A percentile compares a stretch with the other conserved stretches of the same genome.
Conservation (phyloP, 2,329 filamentous ascomycete genomes). For the Aspergillus neoniger region DNA sequence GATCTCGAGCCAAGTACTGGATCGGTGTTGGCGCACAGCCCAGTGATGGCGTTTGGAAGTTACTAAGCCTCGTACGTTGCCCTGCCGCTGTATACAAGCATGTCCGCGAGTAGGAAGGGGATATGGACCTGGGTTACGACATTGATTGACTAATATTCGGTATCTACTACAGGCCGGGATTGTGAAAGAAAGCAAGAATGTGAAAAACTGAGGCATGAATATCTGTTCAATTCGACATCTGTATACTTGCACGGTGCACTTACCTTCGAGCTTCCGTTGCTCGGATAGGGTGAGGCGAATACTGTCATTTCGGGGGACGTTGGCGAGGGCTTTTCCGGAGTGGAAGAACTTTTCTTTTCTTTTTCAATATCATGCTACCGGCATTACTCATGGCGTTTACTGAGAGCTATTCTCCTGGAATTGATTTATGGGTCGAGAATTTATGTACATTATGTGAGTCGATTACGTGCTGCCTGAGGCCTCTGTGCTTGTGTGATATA, state of each 20-base stretch:
- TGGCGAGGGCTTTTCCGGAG: not conserved
- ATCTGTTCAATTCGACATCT: not conserved
- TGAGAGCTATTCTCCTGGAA: constrained; percentile 21
- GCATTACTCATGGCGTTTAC: constrained; percentile 27
- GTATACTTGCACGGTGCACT: constrained; percentile 1
- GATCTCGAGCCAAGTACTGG: constrained; percentile 85
- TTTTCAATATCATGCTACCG: constrained; percentile 21
- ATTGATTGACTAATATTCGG: not conserved
- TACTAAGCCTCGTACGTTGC: constrained; percentile 73
- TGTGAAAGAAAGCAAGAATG: not conserved
- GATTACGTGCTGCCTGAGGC: constrained; percentile 13
- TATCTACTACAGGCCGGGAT: not conserved
- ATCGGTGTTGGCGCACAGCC: constrained; percentile 95
- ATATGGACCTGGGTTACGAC: not conserved
- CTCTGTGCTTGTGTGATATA: constrained; percentile 12
- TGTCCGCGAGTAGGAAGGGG: not conserved
- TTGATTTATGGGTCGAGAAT: constrained; percentile 14
- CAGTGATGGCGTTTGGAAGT: constrained; percentile 81
- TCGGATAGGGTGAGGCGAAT: not conserved
- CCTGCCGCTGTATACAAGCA: not conserved
- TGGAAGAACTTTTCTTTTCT: not conserved
- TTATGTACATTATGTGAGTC: constrained; percentile 24
- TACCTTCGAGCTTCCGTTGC: not conserved
- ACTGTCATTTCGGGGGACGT: not conserved
- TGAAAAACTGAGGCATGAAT: not conserved